Base-by-base conservation (phyloP, 345 rosid genomes). In the Cochlearia excelsa region DNA sequence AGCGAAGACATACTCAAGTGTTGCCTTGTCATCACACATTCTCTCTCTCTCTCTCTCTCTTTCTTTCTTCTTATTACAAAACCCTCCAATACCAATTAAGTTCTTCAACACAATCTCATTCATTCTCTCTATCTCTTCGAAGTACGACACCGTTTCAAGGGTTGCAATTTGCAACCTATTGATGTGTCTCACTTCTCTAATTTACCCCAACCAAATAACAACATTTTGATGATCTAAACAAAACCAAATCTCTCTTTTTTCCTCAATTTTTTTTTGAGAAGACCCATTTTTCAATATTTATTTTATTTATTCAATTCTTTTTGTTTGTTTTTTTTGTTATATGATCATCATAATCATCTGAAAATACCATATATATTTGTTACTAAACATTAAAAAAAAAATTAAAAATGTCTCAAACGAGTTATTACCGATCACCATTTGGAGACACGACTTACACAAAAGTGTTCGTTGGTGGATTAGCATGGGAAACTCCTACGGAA, bases 361-460 rank as follows among this genome's bases (percentile, higher is more conserved):
- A 11, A 44, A 54, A 37, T 54, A 2, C 29, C 30, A 44, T 50
- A 49, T 0, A 16, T 16, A 16, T 67, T 50, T 51, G 11, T 35
- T 41, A 9, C 8, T 43, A 43, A 29, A 50, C 34, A 9, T 29
- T 7, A 41, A 11, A 30, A 27, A n/a, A 9, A 3, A 28, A 31
- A 40, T 23, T 2, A 9, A 61, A 9, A 61, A 70, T 70, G 75
- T 70, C 64, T 57, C 69, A 58, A 51, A 64, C 70, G 35, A 70
- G 69, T 31, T 70, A 70, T 69, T 79, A 85, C 78, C 95, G 95
- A 67, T 84, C 96, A 33, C 92, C 81, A 71, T 91, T 91, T 27
- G 96, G 98, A 29, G 98, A 88, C 80, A 88, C 98, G n/a, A 91
- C 96, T 33, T 78, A 77, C 51, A 88, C 96, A 7, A 91, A 91